These are phyloP conservation scores for Sutorius australiensis DNA, from an alignment of 768 basidiomycete genomes.

Conservation along the genomic window DNA sequence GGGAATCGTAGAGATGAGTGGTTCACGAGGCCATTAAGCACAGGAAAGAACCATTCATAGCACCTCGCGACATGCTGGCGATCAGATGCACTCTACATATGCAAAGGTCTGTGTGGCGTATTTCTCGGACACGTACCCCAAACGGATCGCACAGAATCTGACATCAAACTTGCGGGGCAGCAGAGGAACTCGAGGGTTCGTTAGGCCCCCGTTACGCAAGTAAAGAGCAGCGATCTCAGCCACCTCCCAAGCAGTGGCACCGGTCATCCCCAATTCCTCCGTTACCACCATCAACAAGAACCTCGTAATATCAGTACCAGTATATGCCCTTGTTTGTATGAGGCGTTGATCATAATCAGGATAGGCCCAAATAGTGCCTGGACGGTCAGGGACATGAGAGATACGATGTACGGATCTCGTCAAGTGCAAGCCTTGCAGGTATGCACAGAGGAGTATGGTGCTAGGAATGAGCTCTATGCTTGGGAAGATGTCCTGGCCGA, in stretches of 20 bases:
- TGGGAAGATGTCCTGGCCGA: background rate
- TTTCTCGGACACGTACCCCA: background rate
- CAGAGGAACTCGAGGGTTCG: background rate
- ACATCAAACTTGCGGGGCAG: background rate
- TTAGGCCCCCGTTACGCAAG: background rate
- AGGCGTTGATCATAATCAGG: background rate
- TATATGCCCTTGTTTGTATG: background rate
- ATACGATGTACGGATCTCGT: background rate
- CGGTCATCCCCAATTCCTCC: background rate
- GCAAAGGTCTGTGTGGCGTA: background rate
- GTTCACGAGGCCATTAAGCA: background rate
- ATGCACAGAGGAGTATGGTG: background rate
- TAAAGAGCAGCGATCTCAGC: background rate
- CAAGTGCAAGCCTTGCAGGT: background rate
- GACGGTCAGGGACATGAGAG: background rate
- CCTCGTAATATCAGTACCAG: background rate
- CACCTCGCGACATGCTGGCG: background rate
- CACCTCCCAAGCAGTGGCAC: background rate
- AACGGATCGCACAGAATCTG: background rate
- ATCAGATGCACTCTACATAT: background rate
- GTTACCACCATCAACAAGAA: background rate
- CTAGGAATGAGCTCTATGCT: background rate
- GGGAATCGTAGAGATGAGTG: background rate
- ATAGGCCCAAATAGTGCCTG: background rate
- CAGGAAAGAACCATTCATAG: slow-evolving; percentile 2